Evolutionary conservation across 805 yeast genomes (phyloP).

Genomic region (Millerago galiae): DNA sequence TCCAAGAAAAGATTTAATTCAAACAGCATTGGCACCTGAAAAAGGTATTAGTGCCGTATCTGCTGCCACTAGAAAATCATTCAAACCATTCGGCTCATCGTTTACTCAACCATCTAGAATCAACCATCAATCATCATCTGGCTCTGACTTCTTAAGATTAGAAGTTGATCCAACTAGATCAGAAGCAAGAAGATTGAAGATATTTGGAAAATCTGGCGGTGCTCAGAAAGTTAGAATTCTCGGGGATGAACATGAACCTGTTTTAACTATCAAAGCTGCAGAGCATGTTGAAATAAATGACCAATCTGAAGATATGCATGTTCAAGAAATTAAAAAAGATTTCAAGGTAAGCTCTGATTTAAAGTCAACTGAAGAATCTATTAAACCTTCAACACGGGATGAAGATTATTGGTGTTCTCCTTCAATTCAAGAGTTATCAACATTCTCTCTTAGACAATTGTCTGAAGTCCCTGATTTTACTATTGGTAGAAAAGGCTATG

Average conservation of each 20-base stretch:
- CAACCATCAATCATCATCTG: conserved; percentile 5
- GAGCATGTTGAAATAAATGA: background rate
- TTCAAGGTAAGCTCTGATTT: background rate
- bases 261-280: background rate
- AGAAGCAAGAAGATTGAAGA: conserved; percentile 35
- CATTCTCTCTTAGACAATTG: conserved; percentile 40
- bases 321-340: background rate
- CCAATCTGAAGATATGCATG: background rate
- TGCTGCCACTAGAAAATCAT: background rate
- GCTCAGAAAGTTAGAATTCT: conserved; percentile 23
- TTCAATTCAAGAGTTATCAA: conserved; percentile 41
- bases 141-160: conserved; percentile 22
- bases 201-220: conserved; percentile 26
- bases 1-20: conserved; percentile 23
- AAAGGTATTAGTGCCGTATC: background rate
- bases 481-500: conserved; percentile 61
- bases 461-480: conserved; percentile 54
- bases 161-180: conserved; percentile 36
- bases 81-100: conserved; percentile 7
- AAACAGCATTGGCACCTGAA: conserved; percentile 13
- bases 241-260: conserved; percentile 16
- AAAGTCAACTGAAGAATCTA: conserved; percentile 1
- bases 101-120: conserved; percentile 1
- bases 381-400: conserved; percentile 1
- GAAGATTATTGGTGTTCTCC: conserved; percentile 72